A percentile compares a stretch with the other conserved stretches of the same genome.
These are phyloP conservation scores for Cyberlindnera nakhonratchasimensis DNA, from an alignment of 805 yeast species.

Conservation along the genomic window DNA sequence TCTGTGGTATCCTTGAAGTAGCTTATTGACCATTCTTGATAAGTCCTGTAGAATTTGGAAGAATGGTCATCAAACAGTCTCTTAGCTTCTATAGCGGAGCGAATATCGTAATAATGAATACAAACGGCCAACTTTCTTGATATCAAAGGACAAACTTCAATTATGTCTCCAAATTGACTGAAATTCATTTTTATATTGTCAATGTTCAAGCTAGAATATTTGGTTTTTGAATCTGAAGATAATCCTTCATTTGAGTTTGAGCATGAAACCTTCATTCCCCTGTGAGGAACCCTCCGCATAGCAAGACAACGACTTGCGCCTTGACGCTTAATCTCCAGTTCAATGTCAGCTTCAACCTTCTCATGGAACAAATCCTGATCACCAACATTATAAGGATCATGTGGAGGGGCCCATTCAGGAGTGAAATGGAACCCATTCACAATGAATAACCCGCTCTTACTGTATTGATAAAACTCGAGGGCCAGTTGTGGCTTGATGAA, in stretches of 20 bases:
- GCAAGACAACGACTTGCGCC: conserved; percentile 43
- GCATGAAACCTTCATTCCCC: conserved; percentile 41
- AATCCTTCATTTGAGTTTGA: neutral
- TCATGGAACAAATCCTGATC: conserved; percentile 3
- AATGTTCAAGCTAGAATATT: conserved; percentile 44
- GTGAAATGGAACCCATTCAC: conserved; percentile 53
- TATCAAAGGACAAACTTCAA: conserved; percentile 63
- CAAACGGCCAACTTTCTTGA: conserved; percentile 62
- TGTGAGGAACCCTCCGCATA: conserved; percentile 31
- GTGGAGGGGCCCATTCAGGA: conserved; percentile 42
- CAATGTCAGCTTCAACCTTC: conserved; percentile 23
- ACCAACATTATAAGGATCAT: neutral
- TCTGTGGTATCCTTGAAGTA: conserved; percentile 69
- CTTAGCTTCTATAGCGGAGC: conserved; percentile 59
- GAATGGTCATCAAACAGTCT: conserved; percentile 36
- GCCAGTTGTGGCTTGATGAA: conserved; percentile 57
- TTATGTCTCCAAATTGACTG: conserved; percentile 50
- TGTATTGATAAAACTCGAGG: conserved; percentile 46
- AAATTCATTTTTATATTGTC: conserved; percentile 48
- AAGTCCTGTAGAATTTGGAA: conserved; percentile 40
- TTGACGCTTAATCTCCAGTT: conserved; percentile 25
- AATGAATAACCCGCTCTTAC: conserved; percentile 48
- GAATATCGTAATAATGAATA: conserved; percentile 54
- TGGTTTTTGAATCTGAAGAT: neutral
- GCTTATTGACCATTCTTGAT: conserved; percentile 59